Base-by-base conservation (phyloP, 2,329 filamentous ascomycete species). In the Phaeosphaeriaceae sp. region DNA sequence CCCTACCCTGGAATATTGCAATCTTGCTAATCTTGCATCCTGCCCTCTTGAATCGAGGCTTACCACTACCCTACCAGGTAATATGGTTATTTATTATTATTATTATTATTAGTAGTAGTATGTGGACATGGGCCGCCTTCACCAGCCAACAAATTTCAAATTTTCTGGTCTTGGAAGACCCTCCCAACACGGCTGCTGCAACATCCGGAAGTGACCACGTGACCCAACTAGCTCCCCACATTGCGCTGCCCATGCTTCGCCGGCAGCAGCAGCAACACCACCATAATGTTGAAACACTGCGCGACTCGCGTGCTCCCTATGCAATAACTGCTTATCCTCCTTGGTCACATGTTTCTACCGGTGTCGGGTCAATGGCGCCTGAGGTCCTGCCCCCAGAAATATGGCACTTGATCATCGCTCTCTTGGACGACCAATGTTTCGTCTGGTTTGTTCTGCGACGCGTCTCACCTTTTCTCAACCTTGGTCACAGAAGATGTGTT, bases 361-460 rank as follows among this genome's bases (percentile, higher is more conserved):
- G 45, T 54, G 43, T 56, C 54, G 47, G 52, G 51, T 45, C 33
- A 33, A 52, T 52, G 48, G 45, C 45, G 40, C 34, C 36, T 40
- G 38, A 54, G 34, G 34, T 29, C 30, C 52, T 63, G 32, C 58
- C 62, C 17, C 35, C 46, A 13, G 61, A 58, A 26, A 40, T 64
- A 9, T 64, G 52, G 52, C 42, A 51, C 20, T 40, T 52, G 23
- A 53, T 58, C 43, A 50, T 64, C 40, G 39, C 40, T 26, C 33
- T 37, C 26, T 36, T 62, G 17, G 51, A 56, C 46, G 50, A 58
- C 53, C 47, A 45, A 37, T 58, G 59, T 54, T 61, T 63, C 42
- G 56, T 50, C 28, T 62, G 58, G 56, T 56, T 54, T 30, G 46
- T 60, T 41, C 38, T 66, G 46, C 57, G 58, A 51, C 56, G 56